Percentiles rank a stretch among this genome's conserved stretches.
These are phyloP conservation scores for Aspergillus hiratsukae DNA, from an alignment of 2,329 filamentous ascomycete species.

Conservation along the genomic window DNA sequence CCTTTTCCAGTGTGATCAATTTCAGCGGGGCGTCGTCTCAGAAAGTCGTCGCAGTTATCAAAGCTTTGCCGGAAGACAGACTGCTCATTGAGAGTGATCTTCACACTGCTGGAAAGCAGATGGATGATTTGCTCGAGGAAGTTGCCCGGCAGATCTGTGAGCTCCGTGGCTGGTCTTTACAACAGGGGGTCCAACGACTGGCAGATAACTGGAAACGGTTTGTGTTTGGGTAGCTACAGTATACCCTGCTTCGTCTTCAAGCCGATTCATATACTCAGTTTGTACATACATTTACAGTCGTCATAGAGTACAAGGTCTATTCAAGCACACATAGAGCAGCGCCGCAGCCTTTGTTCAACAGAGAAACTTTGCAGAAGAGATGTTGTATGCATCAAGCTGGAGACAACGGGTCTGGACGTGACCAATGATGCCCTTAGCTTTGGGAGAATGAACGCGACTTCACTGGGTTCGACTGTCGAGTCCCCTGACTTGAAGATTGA, in stretches of 20 bases:
- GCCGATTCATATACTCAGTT: no score
- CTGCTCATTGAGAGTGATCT: constrained; percentile 88
- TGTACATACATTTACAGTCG: background rate
- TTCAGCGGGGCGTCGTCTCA: constrained; percentile 52
- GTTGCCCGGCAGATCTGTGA: constrained; percentile 72
- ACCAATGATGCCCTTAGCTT: no score
- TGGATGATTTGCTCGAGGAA: constrained; percentile 73
- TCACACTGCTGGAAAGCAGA: constrained; percentile 71
- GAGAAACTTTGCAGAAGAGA: background rate
- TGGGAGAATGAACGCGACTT: no score
- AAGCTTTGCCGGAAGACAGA: constrained; percentile 68
- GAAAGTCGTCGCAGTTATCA: constrained; percentile 64
- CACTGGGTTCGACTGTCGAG: no score
- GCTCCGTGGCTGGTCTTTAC: constrained; percentile 71
- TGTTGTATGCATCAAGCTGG: background rate
- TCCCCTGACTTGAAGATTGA: no score
- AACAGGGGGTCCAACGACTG: constrained; percentile 64
- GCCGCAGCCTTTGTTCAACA: background rate
- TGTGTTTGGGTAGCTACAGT: constrained; percentile 55
- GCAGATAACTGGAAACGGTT: constrained; percentile 74
- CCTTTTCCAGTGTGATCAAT: constrained; percentile 82
- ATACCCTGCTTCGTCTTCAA: background rate
- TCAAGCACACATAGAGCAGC: background rate
- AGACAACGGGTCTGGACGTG: background rate
- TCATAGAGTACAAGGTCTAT: background rate